Conservation (phyloP, 805 yeast genomes). For the Metschnikowia peoriensis region DNA sequence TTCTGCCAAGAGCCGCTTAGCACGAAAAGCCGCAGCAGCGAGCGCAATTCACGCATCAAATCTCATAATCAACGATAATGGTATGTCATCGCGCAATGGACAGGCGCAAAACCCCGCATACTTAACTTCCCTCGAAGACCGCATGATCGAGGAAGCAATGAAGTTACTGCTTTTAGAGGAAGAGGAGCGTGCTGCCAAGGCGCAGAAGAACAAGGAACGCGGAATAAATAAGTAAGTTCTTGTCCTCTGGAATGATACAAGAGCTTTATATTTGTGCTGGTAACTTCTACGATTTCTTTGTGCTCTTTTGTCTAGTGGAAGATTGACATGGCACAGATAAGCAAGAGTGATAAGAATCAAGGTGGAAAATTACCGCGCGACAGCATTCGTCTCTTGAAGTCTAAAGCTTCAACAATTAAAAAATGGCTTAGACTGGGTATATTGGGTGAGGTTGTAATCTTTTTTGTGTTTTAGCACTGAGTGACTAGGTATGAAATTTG, state of each 20-base stretch:
- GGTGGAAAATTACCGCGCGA: too few species aligned
- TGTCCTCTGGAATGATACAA: too few species aligned
- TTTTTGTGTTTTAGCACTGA: too few species aligned
- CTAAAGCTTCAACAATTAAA: too few species aligned
- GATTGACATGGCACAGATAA: not conserved
- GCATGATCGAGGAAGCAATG: constrained; percentile 84
- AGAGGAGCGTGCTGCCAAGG: constrained; percentile 42
- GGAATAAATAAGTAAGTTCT: not conserved
- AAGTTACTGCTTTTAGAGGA: constrained; percentile 70
- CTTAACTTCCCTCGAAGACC: constrained; percentile 46
- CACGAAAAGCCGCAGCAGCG: constrained; percentile 89
- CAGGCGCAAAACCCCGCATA: constrained; percentile 8
- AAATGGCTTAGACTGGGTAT: too few species aligned
- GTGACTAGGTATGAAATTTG: too few species aligned
- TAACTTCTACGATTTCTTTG: too few species aligned
- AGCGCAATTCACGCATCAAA: constrained; percentile 90
- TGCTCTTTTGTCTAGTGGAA: not conserved
- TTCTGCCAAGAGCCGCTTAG: constrained; percentile 72
- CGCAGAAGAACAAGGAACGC: constrained; percentile 1
- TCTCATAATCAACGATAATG: constrained; percentile 45
- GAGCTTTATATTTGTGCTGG: not conserved
- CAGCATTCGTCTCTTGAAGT: too few species aligned
- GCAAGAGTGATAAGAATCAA: too few species aligned
- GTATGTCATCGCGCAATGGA: not conserved
- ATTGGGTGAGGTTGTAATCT: too few species aligned